Conservation (phyloP, 2,329 filamentous ascomycete species). For the Talaromyces marneffei region DNA sequence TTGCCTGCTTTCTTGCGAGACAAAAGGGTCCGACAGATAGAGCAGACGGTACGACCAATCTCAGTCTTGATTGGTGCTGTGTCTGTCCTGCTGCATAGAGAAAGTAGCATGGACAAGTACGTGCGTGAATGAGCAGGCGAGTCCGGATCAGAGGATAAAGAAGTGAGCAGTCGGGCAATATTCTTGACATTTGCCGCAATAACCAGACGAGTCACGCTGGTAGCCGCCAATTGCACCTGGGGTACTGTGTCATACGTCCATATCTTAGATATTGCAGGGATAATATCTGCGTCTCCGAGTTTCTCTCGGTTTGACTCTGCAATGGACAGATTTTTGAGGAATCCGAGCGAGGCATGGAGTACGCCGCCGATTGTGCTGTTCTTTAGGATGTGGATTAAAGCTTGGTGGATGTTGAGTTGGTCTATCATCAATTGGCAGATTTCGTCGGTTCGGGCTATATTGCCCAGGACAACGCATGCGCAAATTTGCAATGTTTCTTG, state of each 20-base stretch:
- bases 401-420: slow-evolving; percentile 34
- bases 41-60: slow-evolving; percentile 42
- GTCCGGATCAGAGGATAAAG: slow-evolving; percentile 25
- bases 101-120: slow-evolving; percentile 39
- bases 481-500: slow-evolving; percentile 43
- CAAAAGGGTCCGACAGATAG: slow-evolving; percentile 38
- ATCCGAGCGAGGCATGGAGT: slow-evolving; percentile 41
- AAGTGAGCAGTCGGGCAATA: slow-evolving; percentile 31
- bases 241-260: slow-evolving; percentile 40
- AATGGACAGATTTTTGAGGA: slow-evolving; percentile 46
- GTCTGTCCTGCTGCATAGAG: slow-evolving; percentile 38
- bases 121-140: slow-evolving; percentile 27
- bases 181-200: slow-evolving; percentile 35
- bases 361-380: slow-evolving; percentile 33
- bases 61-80: slow-evolving; percentile 43
- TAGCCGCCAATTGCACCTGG: slow-evolving; percentile 41
- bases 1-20: slow-evolving; percentile 23
- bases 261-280: slow-evolving; percentile 34
- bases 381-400: slow-evolving; percentile 37
- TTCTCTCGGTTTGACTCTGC: slow-evolving; percentile 35
- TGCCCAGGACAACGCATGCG: slow-evolving; percentile 45
- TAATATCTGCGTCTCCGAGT: slow-evolving; percentile 35
- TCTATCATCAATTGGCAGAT: slow-evolving; percentile 38
- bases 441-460: slow-evolving; percentile 41
- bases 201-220: slow-evolving; percentile 37